Conservation (phyloP, 2,329 filamentous ascomycete genomes). For the Aspergillus fructus region DNA sequence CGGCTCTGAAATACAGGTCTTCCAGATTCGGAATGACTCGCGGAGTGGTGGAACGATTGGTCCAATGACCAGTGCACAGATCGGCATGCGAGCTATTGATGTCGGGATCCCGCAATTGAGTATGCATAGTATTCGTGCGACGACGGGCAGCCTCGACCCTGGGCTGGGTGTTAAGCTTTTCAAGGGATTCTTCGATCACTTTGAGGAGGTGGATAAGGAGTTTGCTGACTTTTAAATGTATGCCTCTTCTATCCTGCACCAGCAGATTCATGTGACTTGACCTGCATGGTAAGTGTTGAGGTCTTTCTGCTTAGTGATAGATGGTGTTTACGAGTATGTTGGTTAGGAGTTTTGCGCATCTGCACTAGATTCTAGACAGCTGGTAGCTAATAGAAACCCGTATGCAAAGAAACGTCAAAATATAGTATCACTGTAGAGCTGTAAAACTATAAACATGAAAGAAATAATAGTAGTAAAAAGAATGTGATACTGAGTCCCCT, state of each 20-base stretch:
- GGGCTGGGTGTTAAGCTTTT: slow-evolving; percentile 86
- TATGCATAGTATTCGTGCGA: slow-evolving; percentile 92
- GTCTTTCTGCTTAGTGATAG: not conserved
- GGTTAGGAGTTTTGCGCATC: not conserved
- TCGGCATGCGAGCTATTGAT: slow-evolving; percentile 81
- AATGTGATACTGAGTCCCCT: not conserved
- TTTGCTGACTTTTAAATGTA: slow-evolving; percentile 52
- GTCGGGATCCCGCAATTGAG: slow-evolving; percentile 87
- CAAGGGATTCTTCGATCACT: slow-evolving; percentile 83
- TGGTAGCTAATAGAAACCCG: not conserved
- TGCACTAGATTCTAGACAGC: not conserved
- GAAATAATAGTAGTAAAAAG: not conserved
- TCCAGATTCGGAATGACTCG: slow-evolving; percentile 93
- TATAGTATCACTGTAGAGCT: not conserved
- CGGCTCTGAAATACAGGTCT: slow-evolving; percentile 73
- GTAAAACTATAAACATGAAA: not conserved
- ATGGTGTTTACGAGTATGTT: not conserved
- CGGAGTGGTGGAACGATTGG: slow-evolving; percentile 93
- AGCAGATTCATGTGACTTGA: not conserved
- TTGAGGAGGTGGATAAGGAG: slow-evolving; percentile 79
- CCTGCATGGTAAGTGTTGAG: not conserved
- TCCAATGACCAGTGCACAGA: slow-evolving; percentile 76
- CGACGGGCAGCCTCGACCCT: slow-evolving; percentile 80
- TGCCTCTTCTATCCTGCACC: not conserved
- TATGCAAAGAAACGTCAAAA: not conserved